Percentiles rank a stretch among this genome's conserved stretches.
phyloP scores from a whole-genome alignment of 2,329 filamentous ascomycete genomes.

The Lachnum nothofagi region DNA sequence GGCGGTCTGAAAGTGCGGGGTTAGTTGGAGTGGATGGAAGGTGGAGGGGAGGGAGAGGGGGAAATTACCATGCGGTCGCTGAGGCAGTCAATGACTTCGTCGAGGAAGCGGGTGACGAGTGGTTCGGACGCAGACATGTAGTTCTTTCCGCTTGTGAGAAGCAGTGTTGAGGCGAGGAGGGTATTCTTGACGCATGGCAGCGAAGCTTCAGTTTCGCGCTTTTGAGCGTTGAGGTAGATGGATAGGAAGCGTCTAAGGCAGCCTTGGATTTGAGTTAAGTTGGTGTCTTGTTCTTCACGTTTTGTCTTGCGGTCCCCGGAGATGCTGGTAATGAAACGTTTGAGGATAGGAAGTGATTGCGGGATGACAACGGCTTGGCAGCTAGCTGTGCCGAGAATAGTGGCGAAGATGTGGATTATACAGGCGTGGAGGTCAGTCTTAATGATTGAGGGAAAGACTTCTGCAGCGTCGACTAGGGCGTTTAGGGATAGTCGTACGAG shows the following conservation, averaged over 20 bases:
- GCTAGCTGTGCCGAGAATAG: slow-evolving; percentile 77
- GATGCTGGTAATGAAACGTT: slow-evolving; percentile 80
- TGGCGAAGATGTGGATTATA: slow-evolving; percentile 93
- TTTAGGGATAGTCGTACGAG: slow-evolving; percentile 77
- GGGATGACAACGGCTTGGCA: slow-evolving; percentile 89
- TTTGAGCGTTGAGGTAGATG: slow-evolving; percentile 72
- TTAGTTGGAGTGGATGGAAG: slow-evolving; percentile 10
- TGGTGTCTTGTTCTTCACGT: slow-evolving; percentile 34
- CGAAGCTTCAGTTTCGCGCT: slow-evolving; percentile 67
- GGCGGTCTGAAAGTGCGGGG: slow-evolving; percentile 58
- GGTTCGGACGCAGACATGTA: slow-evolving; percentile 70
- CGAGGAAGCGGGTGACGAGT: slow-evolving; percentile 67
- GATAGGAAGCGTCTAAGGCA: slow-evolving; percentile 77
- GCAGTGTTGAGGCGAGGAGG: slow-evolving; percentile 78
- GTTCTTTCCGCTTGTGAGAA: slow-evolving; percentile 76
- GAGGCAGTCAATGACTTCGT: slow-evolving; percentile 81
- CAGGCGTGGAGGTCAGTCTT: slow-evolving; percentile 94
- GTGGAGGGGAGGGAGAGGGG: neutral
- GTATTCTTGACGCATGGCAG: slow-evolving; percentile 90
- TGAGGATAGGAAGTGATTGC: slow-evolving; percentile 83
- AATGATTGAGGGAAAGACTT: slow-evolving; percentile 94
- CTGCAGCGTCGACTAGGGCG: slow-evolving; percentile 86
- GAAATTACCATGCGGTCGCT: slow-evolving; percentile 62
- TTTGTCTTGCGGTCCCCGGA: slow-evolving; percentile 43
- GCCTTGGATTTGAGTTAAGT: slow-evolving; percentile 62